A percentile compares a stretch with the other conserved stretches of the same genome.
Conservation (phyloP, 2,329 filamentous ascomycete species). For the Eutypa lata region DNA sequence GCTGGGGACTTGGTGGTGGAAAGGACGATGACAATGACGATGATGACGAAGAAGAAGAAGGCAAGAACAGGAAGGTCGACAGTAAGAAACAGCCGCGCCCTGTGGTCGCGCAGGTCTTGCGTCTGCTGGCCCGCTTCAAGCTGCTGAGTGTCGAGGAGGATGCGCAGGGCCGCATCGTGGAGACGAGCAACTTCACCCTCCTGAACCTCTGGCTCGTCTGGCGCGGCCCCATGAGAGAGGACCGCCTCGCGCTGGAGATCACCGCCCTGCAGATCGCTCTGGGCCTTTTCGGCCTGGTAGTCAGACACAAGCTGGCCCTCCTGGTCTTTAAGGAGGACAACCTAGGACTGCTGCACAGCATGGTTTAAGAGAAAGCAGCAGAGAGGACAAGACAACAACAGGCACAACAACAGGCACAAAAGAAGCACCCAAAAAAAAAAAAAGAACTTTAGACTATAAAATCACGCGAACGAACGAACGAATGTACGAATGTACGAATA, state of each 20-base stretch:
- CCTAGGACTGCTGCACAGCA: conserved; percentile 41
- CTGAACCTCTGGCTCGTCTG: conserved; percentile 96
- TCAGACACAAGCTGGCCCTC: conserved; percentile 80
- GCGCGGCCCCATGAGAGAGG: conserved; percentile 87
- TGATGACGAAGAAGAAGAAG: too few species aligned
- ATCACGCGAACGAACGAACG: too few species aligned
- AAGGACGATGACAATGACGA: too few species aligned
- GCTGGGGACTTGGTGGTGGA: conserved; percentile 59
- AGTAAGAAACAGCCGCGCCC: conserved; percentile 56
- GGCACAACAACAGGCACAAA: neutral
- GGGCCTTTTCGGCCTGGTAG: conserved; percentile 80
- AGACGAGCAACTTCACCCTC: conserved; percentile 88
- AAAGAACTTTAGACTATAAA: too few species aligned
- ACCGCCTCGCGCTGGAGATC: conserved; percentile 76
- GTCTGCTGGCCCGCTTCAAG: conserved; percentile 63
- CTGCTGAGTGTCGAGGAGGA: conserved; percentile 68
- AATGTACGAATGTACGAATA: too few species aligned
- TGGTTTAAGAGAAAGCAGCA: too few species aligned
- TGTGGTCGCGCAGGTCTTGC: conserved; percentile 61
- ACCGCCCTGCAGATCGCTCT: conserved; percentile 72
- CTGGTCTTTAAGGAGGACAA: conserved; percentile 92
- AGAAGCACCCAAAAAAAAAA: too few species aligned
- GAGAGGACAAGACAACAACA: neutral
- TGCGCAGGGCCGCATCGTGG: conserved; percentile 65
- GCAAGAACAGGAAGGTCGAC: too few species aligned